Base-by-base conservation (phyloP, 1,284 basidiomycete genomes). In the Prillingera fragicola region DNA sequence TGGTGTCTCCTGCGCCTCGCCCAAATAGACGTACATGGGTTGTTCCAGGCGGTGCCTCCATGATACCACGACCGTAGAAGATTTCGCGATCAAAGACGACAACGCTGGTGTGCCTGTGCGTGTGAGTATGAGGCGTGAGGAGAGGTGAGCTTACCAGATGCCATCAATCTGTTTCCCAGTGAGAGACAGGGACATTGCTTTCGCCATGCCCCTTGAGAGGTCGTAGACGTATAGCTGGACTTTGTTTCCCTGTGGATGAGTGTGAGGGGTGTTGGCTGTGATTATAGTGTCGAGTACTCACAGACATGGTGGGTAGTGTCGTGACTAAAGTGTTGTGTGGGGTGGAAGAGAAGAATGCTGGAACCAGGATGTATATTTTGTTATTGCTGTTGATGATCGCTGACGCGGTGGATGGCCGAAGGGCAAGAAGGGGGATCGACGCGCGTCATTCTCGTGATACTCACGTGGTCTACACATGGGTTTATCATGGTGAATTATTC, bases 211-310 rank as follows among this genome's bases (percentile, higher is more conserved):
- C 21, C 84, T 81, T 63, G 82, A 89, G 44, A 92, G 81, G 65
- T 95, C 90, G 69, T 95, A 95, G 0, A 94, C 81, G 61, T 90
- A 91, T 28, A 95, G 78, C 59, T 85, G 73, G 21, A 87, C 84
- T 31, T 74, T 70, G 24, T 43, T n/a, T n/a, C n/a, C n/a, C n/a
- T 31, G 29, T 17, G 5, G 29, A 31, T 17, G 18, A 15, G 6
- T 29, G 27, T 14, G 27, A 5, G 37, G 28, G 28, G 22, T 24
- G 34, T 7, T 28, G 25, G 8, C 9, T 10, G 10, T 12, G 37
- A 29, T 22, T 17, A 19, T 18, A 9, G 27, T 31, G 29, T 15
- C 29, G 29, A 31, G 29, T 31, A n/a, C n/a, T 5, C n/a, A 15
- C 27, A 29, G 2, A 17, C n/a, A n/a, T 15, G 29, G 7, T 31